These are phyloP conservation scores for Trametes coccinea DNA, from an alignment of 768 basidiomycete species.

Conservation along the genomic window DNA sequence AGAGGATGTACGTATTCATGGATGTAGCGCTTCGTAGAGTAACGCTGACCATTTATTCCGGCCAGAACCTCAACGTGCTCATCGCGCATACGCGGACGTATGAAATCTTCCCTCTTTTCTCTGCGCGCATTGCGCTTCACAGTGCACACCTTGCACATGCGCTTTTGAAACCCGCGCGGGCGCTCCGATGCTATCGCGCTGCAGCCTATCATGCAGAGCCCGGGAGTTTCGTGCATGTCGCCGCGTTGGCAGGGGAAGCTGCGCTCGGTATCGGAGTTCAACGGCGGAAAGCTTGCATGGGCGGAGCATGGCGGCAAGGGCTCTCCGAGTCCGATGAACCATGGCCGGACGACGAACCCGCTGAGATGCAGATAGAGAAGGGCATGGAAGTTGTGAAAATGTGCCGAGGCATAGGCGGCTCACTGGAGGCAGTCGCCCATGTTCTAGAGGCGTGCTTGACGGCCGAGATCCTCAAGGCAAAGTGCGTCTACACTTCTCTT, in stretches of 20 bases:
- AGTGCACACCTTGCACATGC: constrained; percentile 78
- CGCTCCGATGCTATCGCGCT: constrained; percentile 61
- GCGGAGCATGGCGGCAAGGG: constrained; percentile 17
- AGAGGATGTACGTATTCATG: constrained; percentile 46
- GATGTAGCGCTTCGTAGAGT: not conserved
- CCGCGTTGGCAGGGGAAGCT: constrained; percentile 55
- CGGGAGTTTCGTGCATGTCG: constrained; percentile 43
- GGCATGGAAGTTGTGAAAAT: constrained; percentile 42
- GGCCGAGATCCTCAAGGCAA: constrained; percentile 58
- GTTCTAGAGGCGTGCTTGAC: constrained; percentile 51
- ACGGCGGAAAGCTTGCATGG: constrained; percentile 24
- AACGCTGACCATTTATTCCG: not conserved
- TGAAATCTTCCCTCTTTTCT: constrained; percentile 54
- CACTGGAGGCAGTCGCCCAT: constrained; percentile 54
- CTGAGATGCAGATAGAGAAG: constrained; percentile 29
- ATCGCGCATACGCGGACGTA: constrained; percentile 65
- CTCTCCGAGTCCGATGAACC: constrained; percentile 20
- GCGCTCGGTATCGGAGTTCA: constrained; percentile 50
- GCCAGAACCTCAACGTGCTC: constrained; percentile 45
- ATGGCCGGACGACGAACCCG: constrained; percentile 29
- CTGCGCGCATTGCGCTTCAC: constrained; percentile 64
- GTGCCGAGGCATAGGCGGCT: constrained; percentile 52
- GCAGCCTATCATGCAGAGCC: constrained; percentile 50
- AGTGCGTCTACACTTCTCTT: constrained; percentile 44
- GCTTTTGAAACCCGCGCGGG: constrained; percentile 50